These are phyloP conservation scores for Leishmania braziliensis DNA, from an alignment of 208 protist genomes.

Conservation along the genomic window DNA sequence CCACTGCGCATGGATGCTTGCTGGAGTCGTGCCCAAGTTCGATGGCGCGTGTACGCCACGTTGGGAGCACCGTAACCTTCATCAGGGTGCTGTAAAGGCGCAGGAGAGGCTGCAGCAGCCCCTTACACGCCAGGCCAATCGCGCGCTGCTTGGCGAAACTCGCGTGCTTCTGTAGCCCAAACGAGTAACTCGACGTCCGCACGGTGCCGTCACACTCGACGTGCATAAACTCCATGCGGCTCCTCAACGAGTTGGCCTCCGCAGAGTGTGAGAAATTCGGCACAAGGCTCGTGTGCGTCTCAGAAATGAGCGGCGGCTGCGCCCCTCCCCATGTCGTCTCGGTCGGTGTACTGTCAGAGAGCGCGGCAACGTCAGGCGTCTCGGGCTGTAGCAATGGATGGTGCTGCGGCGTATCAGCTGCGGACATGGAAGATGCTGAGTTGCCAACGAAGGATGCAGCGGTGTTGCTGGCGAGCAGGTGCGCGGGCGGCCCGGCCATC, in stretches of 20 bases:
- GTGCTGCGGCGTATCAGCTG: neutral
- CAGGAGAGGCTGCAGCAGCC: slow-evolving; percentile 60
- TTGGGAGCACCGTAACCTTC: slow-evolving; percentile 54
- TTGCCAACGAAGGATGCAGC: slow-evolving; percentile 1
- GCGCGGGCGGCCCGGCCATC: neutral
- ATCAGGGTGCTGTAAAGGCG: slow-evolving; percentile 51
- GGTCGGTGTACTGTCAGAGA: slow-evolving; percentile 2
- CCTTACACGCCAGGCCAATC: slow-evolving; percentile 34
- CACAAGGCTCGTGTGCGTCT: slow-evolving; percentile 53
- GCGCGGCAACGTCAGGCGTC: slow-evolving; percentile 12
- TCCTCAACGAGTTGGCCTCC: slow-evolving; percentile 39
- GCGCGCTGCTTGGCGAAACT: slow-evolving; percentile 65
- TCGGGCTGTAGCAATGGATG: neutral
- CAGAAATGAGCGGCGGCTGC: slow-evolving; percentile 21
- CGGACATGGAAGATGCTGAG: neutral
- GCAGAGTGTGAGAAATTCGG: slow-evolving; percentile 49
- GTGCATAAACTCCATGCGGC: slow-evolving; percentile 72
- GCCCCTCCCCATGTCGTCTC: slow-evolving; percentile 20
- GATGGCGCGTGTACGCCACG: slow-evolving; percentile 53
- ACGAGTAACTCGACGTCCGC: slow-evolving; percentile 62
- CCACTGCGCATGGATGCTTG: slow-evolving; percentile 50
- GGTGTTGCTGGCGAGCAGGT: slow-evolving; percentile 16
- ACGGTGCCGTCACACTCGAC: slow-evolving; percentile 77
- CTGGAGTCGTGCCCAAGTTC: slow-evolving; percentile 54
- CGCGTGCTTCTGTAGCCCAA: slow-evolving; percentile 64